phyloP scores from a whole-genome alignment of 176 grass and related monocot species.

The Chloris gayana region DNA sequence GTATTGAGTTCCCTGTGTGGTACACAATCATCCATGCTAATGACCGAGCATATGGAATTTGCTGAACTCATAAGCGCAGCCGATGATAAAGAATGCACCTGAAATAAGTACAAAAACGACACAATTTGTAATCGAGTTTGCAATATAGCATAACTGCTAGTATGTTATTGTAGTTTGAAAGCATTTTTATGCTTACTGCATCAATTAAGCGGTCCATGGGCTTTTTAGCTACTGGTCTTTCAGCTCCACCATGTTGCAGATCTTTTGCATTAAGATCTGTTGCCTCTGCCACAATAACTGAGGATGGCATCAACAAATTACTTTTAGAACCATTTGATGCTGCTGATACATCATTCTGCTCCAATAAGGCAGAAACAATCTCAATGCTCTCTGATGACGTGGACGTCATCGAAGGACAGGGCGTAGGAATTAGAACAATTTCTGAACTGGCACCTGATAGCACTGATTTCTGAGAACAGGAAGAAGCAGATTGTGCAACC shows the following conservation, averaged over 20 bases:
- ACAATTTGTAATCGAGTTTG: not conserved
- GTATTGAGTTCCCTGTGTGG: not conserved
- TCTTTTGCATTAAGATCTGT: not conserved
- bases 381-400: not conserved
- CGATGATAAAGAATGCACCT: conserved; percentile 38
- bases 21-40: conserved; percentile 6
- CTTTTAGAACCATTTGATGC: not conserved
- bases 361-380: not conserved
- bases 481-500: not conserved
- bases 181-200: conserved; percentile 20
- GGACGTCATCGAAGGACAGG: not conserved
- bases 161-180: not conserved
- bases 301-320: not conserved
- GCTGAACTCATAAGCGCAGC: not conserved
- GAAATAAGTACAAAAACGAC: not conserved
- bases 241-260: not conserved
- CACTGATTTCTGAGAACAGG: not conserved
- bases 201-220: conserved; percentile 23
- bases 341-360: not conserved
- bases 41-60: not conserved
- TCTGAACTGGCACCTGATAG: not conserved
- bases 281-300: not conserved
- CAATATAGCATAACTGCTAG: not conserved
- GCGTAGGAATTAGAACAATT: not conserved
- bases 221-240: not conserved